Conservation (phyloP, 768 basidiomycete genomes). For the Fomitopsis pulvina region DNA sequence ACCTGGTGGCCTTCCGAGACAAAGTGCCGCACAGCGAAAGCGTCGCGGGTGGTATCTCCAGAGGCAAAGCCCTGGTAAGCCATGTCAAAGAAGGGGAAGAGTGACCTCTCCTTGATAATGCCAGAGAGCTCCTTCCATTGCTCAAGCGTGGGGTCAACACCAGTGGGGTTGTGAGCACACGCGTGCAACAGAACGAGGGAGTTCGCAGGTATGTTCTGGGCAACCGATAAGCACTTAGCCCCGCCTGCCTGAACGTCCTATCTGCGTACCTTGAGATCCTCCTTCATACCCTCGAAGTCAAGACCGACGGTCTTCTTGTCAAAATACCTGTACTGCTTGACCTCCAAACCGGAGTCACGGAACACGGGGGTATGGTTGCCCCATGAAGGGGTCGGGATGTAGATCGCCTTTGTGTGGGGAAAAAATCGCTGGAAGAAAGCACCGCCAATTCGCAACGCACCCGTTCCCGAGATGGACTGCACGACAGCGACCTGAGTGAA, state of each 20-base stretch:
- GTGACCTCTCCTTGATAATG: constrained; percentile 78
- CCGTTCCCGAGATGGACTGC: constrained; percentile 96
- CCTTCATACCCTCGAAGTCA: constrained; percentile 86
- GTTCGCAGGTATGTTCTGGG: constrained; percentile 60
- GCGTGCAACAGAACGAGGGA: constrained; percentile 91
- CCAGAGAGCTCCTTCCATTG: constrained; percentile 93
- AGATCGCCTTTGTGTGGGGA: constrained; percentile 80
- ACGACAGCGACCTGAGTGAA: constrained; percentile 65
- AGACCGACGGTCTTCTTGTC: constrained; percentile 88
- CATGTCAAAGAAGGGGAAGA: constrained; percentile 99
- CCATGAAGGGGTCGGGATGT: constrained; percentile 93
- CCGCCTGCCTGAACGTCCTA: background rate
- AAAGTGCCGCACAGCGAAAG: constrained; percentile 93
- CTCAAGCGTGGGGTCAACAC: constrained; percentile 87
- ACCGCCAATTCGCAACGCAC: constrained; percentile 92
- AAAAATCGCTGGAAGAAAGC: constrained; percentile 89
- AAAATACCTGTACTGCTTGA: constrained; percentile 90
- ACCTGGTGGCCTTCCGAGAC: constrained; percentile 85
- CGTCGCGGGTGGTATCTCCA: constrained; percentile 84
- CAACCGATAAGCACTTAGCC: constrained; percentile 1
- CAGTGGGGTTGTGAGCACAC: constrained; percentile 99
- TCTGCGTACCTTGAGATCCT: constrained; percentile 65
- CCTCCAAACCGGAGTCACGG: constrained; percentile 91
- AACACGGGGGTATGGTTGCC: constrained; percentile 94
- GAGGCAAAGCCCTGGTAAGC: constrained; percentile 99